These are phyloP conservation scores for Sclerotinia minor DNA, from an alignment of 2,329 filamentous ascomycete species.

Conservation along the genomic window DNA sequence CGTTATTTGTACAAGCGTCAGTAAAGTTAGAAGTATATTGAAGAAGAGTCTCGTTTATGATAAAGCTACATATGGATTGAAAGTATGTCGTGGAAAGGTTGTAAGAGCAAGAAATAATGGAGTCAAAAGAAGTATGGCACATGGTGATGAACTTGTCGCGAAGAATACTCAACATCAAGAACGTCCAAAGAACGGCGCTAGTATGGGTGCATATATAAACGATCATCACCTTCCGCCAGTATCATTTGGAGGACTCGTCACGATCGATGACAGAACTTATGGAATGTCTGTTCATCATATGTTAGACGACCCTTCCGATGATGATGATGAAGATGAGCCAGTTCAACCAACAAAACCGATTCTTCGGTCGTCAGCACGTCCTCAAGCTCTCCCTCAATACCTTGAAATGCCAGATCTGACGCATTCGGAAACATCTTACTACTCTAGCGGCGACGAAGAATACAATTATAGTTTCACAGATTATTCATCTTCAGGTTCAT, in stretches of 20 bases:
- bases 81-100: conserved; percentile 70
- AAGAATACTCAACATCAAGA: conserved; percentile 77
- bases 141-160: conserved; percentile 48
- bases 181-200: conserved; percentile 79
- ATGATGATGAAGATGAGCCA: conserved; percentile 46
- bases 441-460: conserved; percentile 50
- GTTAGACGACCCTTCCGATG: conserved; percentile 68
- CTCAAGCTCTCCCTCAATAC: conserved; percentile 29
- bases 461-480: conserved; percentile 63
- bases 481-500: conserved; percentile 54
- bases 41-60: conserved; percentile 72
- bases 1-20: conserved; percentile 73
- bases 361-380: conserved; percentile 36
- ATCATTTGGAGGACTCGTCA: conserved; percentile 82
- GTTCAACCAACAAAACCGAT: conserved; percentile 35
- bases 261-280: conserved; percentile 80
- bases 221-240: conserved; percentile 86
- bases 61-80: conserved; percentile 61
- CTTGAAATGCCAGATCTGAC: conserved; percentile 44
- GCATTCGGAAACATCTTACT: conserved; percentile 37
- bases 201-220: conserved; percentile 86
- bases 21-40: conserved; percentile 69
- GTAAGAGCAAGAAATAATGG: conserved; percentile 57
- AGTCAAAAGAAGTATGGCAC: conserved; percentile 46
- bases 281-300: conserved; percentile 98